These are phyloP conservation scores for Agaricus subrufescens DNA, from an alignment of 768 basidiomycete species.

Conservation along the genomic window DNA sequence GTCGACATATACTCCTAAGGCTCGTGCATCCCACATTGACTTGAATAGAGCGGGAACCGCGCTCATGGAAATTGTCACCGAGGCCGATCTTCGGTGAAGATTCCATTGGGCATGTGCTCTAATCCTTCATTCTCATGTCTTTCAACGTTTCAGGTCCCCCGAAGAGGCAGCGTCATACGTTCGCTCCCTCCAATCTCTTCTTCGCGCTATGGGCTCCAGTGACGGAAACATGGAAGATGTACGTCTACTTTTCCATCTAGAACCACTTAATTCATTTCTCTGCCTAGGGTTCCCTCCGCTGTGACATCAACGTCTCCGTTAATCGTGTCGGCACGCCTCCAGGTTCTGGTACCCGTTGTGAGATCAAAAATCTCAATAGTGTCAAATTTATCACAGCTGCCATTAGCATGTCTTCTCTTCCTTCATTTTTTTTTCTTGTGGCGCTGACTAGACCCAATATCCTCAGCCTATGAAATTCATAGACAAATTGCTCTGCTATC, in stretches of 20 bases:
- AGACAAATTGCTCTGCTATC: conserved; percentile 66
- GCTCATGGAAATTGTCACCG: conserved; percentile 94
- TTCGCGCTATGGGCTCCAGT: conserved; percentile 82
- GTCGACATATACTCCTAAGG: conserved; percentile 55
- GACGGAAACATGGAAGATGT: conserved; percentile 98
- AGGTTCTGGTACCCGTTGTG: conserved; percentile 71
- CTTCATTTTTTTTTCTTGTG: not conserved
- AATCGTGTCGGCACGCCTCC: conserved; percentile 57
- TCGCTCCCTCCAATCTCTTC: conserved; percentile 69
- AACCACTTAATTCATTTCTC: not conserved
- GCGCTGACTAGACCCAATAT: not conserved
- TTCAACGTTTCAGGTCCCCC: conserved; percentile 46
- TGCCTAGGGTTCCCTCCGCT: conserved; percentile 82
- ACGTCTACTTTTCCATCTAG: conserved; percentile 12
- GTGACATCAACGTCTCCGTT: conserved; percentile 94
- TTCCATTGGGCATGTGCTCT: not conserved
- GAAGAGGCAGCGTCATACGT: conserved; percentile 92
- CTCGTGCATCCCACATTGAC: conserved; percentile 62
- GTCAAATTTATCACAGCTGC: conserved; percentile 80
- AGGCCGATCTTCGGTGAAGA: conserved; percentile 77
- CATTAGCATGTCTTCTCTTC: conserved; percentile 53
- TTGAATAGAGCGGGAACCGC: conserved; percentile 88
- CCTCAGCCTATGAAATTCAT: conserved; percentile 71
- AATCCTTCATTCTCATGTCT: conserved; percentile 18
- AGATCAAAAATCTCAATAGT: conserved; percentile 96